Base-by-base conservation (phyloP, 257 asterid species). In the Capsicum rhomboideum region DNA sequence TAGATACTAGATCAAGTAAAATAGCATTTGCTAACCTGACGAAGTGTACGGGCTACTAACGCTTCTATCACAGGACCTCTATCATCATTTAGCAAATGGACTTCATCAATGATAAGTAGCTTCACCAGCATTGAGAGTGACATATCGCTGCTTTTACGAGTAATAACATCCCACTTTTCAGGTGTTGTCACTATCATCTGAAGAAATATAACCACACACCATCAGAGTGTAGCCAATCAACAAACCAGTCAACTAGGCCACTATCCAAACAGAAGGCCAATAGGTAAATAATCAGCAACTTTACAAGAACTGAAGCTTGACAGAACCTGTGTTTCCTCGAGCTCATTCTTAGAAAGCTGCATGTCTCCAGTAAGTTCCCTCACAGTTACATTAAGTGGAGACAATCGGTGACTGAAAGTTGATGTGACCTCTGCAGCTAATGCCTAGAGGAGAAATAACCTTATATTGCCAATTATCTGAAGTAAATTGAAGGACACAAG, bases 171-270 rank as follows among this genome's bases (percentile, higher is more conserved):
- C 99, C 99, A 96, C 90, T 96, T 96, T 89, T 96, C 99, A 56
- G 99, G 99, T 59, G 99, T 96, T 46, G 99, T 96, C 87, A 96
- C 99, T 82, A 96, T 96, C 99, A 96, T 96, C 99, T 96, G 90
- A 87, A 83, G 85, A 88, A 84, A 85, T 34, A 87, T 81, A 71
- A 50, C 37, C 81, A 75, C 34, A 26, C 26, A 26, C 61, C 44
- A 75, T 75, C 63, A 75, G 59, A 46, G 55, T 46, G 34, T 46
- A 75, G 26, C 63, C 81, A 75, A 49, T 50, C 81, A 75, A 49
- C 56, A 16, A 6, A 50, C 61, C 55, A 74, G 26, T 46, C 81
- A 75, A 50, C 26, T 50, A 75, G 63, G 42, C 44, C 63, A 26
- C 5, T 26, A 75, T 75, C 81, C 63, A 75, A 50, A 74, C 53